Evolutionary conservation across 805 yeast genomes (phyloP).

Genomic region (Zygoascus bituminiphila): DNA sequence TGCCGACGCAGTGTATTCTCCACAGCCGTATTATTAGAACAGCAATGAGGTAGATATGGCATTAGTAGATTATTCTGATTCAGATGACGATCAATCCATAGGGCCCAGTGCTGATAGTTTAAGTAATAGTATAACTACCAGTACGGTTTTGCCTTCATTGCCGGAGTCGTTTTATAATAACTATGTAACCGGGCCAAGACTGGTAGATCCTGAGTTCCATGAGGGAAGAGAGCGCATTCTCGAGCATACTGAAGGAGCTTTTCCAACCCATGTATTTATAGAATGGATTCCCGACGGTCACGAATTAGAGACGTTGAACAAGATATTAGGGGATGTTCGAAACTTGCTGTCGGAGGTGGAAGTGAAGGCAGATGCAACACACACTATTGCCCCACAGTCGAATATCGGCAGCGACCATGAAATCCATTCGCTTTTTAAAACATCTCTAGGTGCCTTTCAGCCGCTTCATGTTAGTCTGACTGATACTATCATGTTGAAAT

Average conservation of each 20-base stretch:
- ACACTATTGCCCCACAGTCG: no score
- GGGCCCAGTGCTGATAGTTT: no score
- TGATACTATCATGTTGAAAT: slow-evolving; percentile 21
- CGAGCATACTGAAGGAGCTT: slow-evolving; percentile 19
- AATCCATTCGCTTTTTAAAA: slow-evolving; percentile 13
- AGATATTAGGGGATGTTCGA: not conserved
- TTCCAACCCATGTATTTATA: slow-evolving; percentile 24
- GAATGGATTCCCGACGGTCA: slow-evolving; percentile 20
- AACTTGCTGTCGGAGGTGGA: not conserved
- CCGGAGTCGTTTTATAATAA: slow-evolving; percentile 19
- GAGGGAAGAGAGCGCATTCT: slow-evolving; percentile 15
- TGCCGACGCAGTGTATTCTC: not conserved
- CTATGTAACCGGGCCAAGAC: slow-evolving; percentile 16
- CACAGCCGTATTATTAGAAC: not conserved
- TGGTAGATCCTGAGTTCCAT: slow-evolving; percentile 13
- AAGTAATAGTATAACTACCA: no score
- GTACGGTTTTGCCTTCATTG: no score
- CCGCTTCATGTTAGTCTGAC: slow-evolving; percentile 24
- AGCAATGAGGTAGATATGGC: no score
- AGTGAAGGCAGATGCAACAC: no score
- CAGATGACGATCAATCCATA: not conserved
- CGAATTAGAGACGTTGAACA: not conserved
- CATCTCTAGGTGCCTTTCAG: slow-evolving; percentile 17
- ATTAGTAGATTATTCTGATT: not conserved
- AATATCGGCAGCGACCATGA: not conserved